These are phyloP conservation scores for Kockiozyma suomiensis DNA, from an alignment of 805 yeast species.

Conservation along the genomic window DNA sequence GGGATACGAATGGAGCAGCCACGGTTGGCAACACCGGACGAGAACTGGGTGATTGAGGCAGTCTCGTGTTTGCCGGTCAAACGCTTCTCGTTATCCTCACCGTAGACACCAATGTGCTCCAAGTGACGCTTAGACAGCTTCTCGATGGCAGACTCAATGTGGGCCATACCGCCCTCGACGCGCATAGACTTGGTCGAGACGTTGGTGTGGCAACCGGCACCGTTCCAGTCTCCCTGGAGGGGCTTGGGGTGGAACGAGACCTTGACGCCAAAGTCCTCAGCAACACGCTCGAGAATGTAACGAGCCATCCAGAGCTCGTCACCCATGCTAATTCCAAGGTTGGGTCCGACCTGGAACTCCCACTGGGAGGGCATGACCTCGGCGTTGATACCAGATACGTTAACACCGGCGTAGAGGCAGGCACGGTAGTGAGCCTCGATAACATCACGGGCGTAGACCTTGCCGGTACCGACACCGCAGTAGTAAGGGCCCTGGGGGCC, in stretches of 20 bases:
- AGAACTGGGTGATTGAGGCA: conserved; percentile 87
- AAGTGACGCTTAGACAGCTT: conserved; percentile 93
- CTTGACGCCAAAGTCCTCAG: conserved; percentile 98
- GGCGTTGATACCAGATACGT: conserved; percentile 95
- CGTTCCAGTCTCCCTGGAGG: conserved; percentile 98
- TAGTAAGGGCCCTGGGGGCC: conserved; percentile 99
- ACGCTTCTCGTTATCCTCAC: conserved; percentile 93
- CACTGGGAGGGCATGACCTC: conserved; percentile 99
- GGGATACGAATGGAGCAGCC: conserved; percentile 99
- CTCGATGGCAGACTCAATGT: conserved; percentile 88
- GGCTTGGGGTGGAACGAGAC: conserved; percentile 99
- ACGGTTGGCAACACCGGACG: conserved; percentile 99
- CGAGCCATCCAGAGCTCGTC: conserved; percentile 97
- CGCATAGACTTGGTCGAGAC: conserved; percentile 94
- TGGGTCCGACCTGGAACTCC: conserved; percentile 99
- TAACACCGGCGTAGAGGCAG: conserved; percentile 88
- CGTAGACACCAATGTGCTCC: conserved; percentile 94
- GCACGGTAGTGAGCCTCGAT: conserved; percentile 99
- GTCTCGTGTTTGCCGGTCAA: conserved; percentile 99
- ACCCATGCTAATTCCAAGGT: conserved; percentile 94
- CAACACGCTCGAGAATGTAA: conserved; percentile 88
- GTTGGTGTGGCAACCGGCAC: conserved; percentile 99
- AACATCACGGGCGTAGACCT: conserved; percentile 96
- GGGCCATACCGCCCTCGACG: conserved; percentile 92
- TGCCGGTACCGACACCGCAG: conserved; percentile 99